Conservation (phyloP, 2,329 filamentous ascomycete species). For the Fusarium haematococcum region DNA sequence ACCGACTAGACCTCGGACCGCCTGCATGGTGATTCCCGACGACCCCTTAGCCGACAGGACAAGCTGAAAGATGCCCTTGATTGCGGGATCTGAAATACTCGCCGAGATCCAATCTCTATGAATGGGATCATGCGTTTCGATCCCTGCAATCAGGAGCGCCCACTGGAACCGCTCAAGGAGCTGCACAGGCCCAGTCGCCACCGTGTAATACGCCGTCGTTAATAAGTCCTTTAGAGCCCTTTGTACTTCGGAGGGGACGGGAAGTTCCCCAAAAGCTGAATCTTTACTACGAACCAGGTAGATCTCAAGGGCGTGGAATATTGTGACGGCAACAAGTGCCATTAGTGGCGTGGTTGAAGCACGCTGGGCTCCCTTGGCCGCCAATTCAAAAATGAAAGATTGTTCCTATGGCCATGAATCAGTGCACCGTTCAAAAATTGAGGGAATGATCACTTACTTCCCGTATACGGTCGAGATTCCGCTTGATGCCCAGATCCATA, state of each 20-base stretch:
- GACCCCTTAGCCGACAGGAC: constrained; percentile 14
- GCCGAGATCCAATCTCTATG: constrained; percentile 34
- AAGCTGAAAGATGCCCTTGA: constrained; percentile 21
- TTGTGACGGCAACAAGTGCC: constrained; percentile 16
- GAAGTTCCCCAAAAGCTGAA: background rate
- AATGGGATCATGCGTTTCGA: constrained; percentile 34
- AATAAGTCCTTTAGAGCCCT: background rate
- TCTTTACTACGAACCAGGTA: constrained; percentile 7
- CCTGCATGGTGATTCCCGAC: background rate
- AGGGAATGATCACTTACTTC: background rate
- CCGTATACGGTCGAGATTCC: constrained; percentile 11
- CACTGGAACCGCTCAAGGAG: constrained; percentile 24
- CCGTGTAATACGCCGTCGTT: constrained; percentile 13
- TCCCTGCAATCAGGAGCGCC: constrained; percentile 29
- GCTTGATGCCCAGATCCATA: background rate
- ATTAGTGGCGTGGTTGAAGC: constrained; percentile 3
- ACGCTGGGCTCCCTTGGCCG: background rate
- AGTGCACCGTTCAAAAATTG: background rate
- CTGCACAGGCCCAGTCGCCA: constrained; percentile 16
- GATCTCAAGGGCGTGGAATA: constrained; percentile 16
- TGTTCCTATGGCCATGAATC: background rate
- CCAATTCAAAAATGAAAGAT: constrained; percentile 8
- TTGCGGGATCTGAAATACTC: constrained; percentile 36
- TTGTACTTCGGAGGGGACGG: background rate
- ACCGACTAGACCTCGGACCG: background rate